Conservation (phyloP, 768 basidiomycete species). For the Mycena polygramma region DNA sequence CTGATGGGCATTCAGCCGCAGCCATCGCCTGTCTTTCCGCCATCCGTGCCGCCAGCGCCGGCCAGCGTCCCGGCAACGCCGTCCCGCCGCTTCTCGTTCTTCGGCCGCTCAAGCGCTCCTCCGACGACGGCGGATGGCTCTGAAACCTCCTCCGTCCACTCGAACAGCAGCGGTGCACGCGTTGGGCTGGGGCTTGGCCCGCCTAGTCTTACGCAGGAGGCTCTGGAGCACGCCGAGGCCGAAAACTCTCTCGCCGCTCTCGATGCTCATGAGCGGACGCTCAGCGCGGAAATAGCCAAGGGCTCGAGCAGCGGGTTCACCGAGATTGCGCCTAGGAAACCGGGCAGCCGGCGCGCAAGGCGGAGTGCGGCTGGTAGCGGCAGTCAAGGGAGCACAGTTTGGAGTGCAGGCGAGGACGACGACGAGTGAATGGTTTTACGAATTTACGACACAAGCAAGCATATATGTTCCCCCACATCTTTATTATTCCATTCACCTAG, state of each 20-base stretch:
- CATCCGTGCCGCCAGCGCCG: constrained; percentile 40
- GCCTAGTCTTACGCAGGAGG: constrained; percentile 76
- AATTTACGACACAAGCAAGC: constrained; percentile 14
- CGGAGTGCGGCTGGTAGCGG: constrained; percentile 75
- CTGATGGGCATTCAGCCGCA: constrained; percentile 90
- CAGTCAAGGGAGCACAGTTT: constrained; percentile 77
- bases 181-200: constrained; percentile 52
- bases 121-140: constrained; percentile 57
- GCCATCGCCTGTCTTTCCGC: constrained; percentile 54
- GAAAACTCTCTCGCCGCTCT: constrained; percentile 81
- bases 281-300: constrained; percentile 82
- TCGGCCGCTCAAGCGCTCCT: constrained; percentile 65
- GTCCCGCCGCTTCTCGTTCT: constrained; percentile 77
- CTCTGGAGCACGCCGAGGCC: constrained; percentile 84
- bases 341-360: constrained; percentile 70
- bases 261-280: constrained; percentile 80
- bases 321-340: constrained; percentile 70
- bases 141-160: constrained; percentile 63
- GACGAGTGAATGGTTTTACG: constrained; percentile 3
- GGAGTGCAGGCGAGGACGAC: constrained; percentile 82
- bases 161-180: constrained; percentile 46
- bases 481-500: constrained; percentile 22
- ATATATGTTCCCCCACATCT: constrained; percentile 16
- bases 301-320: constrained; percentile 84
- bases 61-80: constrained; percentile 47